Percentiles rank a stretch among this genome's conserved stretches.
Conservation (phyloP, 2,329 filamentous ascomycete genomes). For the Geosmithia flava region DNA sequence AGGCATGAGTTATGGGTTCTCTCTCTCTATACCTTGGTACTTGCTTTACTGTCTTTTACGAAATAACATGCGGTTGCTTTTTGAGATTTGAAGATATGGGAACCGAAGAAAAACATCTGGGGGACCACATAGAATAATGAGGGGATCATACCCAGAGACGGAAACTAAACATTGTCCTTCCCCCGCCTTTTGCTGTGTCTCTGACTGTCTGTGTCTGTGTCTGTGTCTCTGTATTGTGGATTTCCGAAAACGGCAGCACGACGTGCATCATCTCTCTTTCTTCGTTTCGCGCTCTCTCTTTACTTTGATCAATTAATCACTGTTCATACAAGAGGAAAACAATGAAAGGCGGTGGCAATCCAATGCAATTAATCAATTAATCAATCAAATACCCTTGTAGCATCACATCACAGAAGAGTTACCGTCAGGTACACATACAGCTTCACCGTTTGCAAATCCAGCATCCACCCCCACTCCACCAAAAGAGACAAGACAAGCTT, state of each 20-base stretch:
- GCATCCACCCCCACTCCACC: not conserved
- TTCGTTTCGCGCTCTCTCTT: too few relatives aligned
- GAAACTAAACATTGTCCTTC: too few relatives aligned
- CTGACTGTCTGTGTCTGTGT: too few relatives aligned
- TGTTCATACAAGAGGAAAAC: too few relatives aligned
- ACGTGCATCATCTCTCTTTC: too few relatives aligned
- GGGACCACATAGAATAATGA: not conserved
- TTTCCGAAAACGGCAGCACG: not conserved
- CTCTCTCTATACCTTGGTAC: not conserved
- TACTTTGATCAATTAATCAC: too few relatives aligned
- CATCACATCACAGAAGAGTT: not conserved
- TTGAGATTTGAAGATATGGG: not conserved
- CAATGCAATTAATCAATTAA: not conserved
- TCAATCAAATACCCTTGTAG: not conserved
- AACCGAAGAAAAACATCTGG: not conserved
- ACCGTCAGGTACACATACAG: not conserved
- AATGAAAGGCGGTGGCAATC: not conserved
- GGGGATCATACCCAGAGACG: too few relatives aligned
- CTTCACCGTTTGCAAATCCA: not conserved
- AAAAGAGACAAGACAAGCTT: not conserved
- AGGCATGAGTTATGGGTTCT: constrained; percentile 8
- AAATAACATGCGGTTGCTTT: not conserved
- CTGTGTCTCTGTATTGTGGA: too few relatives aligned
- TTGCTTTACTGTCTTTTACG: too few relatives aligned
- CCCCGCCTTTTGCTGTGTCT: not conserved